phyloP scores from a whole-genome alignment of 352 stramenopile genomes.

The Phytophthora podocarpi region DNA sequence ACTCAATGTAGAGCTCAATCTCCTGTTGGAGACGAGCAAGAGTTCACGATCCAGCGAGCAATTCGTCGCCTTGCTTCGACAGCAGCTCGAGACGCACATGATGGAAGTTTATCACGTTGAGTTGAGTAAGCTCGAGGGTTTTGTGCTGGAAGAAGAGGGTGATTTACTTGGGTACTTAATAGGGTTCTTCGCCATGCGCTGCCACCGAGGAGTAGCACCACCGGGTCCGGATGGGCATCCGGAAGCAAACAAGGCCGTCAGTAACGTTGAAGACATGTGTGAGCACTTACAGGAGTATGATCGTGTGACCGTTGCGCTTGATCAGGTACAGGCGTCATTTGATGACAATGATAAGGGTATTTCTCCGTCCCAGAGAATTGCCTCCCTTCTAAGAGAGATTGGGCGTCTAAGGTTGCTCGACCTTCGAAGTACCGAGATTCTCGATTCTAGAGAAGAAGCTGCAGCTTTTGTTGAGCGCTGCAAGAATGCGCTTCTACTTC shows the following conservation, averaged over 20 bases:
- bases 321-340: background rate
- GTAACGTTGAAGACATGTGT: conserved; percentile 29
- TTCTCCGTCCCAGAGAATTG: conserved; percentile 15
- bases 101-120: conserved; percentile 48
- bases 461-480: conserved; percentile 34
- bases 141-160: conserved; percentile 35
- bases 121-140: conserved; percentile 18
- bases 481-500: conserved; percentile 21
- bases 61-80: conserved; percentile 41
- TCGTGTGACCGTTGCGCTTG: conserved; percentile 13
- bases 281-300: conserved; percentile 34
- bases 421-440: conserved; percentile 29
- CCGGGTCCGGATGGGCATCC: background rate
- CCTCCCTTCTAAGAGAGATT: conserved; percentile 8
- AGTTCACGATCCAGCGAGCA: conserved; percentile 31
- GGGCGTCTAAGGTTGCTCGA: conserved; percentile 16
- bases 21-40: conserved; percentile 31
- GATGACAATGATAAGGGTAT: background rate
- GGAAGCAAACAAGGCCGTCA: conserved; percentile 10
- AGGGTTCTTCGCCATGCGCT: conserved; percentile 41
- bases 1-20: conserved; percentile 31
- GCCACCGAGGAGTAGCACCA: conserved; percentile 15
- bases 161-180: conserved; percentile 49
- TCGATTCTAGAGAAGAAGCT: conserved; percentile 23
- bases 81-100: conserved; percentile 58